These are phyloP conservation scores for Penicillium sp. DNA, from an alignment of 2,329 filamentous ascomycete genomes.

Conservation along the genomic window DNA sequence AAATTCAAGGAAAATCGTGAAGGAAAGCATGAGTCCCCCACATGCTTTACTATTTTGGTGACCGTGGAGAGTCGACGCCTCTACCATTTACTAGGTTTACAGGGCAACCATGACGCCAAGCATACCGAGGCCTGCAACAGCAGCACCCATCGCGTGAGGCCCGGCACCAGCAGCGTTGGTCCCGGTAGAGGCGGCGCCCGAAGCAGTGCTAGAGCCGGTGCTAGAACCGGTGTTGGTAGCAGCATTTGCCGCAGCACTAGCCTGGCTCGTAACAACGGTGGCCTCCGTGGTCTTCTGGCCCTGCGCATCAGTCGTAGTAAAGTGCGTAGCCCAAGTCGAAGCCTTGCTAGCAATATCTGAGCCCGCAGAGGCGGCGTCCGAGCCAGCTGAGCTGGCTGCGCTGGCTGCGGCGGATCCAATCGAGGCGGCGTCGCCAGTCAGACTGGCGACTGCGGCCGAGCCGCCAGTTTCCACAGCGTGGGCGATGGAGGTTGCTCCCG, in stretches of 20 bases:
- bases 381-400: constrained; percentile 8
- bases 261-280: constrained; percentile 13
- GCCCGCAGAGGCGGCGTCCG: constrained; percentile 4
- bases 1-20: constrained; percentile 12
- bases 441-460: constrained; percentile 13
- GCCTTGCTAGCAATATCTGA: constrained; percentile 16
- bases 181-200: background rate
- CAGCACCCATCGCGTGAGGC: constrained; percentile 22
- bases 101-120: constrained; percentile 32
- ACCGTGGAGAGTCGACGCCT: background rate
- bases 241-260: constrained; percentile 6
- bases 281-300: constrained; percentile 18
- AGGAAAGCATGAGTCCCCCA: background rate
- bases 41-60: background rate
- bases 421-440: constrained; percentile 17
- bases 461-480: constrained; percentile 16
- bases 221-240: background rate
- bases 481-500: constrained; percentile 19
- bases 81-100: constrained; percentile 11
- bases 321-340: constrained; percentile 9
- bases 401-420: constrained; percentile 11
- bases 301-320: constrained; percentile 22
- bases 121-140: constrained; percentile 27
- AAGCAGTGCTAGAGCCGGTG: too few species aligned
- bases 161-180: constrained; percentile 21